phyloP scores from a whole-genome alignment of 257 asterid species.

The Sherardia arvensis region DNA sequence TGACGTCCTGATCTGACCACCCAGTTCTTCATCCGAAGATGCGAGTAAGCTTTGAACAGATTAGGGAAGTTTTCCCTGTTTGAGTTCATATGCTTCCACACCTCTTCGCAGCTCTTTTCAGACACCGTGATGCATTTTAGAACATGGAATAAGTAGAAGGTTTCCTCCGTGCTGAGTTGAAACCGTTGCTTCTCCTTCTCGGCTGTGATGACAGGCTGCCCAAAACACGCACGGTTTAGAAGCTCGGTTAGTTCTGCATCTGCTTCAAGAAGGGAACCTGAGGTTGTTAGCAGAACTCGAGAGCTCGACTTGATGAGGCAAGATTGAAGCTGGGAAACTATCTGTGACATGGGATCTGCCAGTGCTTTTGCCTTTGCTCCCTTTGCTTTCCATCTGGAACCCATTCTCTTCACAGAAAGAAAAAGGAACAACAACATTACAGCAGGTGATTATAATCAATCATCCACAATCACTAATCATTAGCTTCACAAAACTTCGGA shows the following conservation, averaged over 20 bases:
- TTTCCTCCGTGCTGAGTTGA: conserved; percentile 61
- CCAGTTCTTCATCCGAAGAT: conserved; percentile 80
- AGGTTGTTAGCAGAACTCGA: conserved; percentile 49
- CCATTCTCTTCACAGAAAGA: conserved; percentile 18
- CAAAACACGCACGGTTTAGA: conserved; percentile 58
- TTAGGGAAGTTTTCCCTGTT: conserved; percentile 28
- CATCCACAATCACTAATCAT: too few relatives aligned
- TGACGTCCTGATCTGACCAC: conserved; percentile 61
- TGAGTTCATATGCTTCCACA: conserved; percentile 41
- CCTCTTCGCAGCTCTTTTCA: conserved; percentile 26
- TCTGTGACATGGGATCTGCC: conserved; percentile 33
- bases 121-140: conserved; percentile 47
- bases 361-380: conserved; percentile 33
- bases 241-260: conserved; percentile 40
- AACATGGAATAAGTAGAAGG: conserved; percentile 42
- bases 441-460: too few relatives aligned
- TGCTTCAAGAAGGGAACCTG: conserved; percentile 45
- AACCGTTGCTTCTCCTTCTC: conserved; percentile 63
- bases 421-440: neutral
- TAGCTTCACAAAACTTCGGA: too few relatives aligned
- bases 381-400: conserved; percentile 47
- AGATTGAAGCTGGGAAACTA: conserved; percentile 42
- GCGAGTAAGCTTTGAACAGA: conserved; percentile 48
- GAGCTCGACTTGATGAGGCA: conserved; percentile 39
- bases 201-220: conserved; percentile 39